Base-by-base conservation (phyloP, 2,329 filamentous ascomycete genomes). In the Claviceps maximensis region DNA sequence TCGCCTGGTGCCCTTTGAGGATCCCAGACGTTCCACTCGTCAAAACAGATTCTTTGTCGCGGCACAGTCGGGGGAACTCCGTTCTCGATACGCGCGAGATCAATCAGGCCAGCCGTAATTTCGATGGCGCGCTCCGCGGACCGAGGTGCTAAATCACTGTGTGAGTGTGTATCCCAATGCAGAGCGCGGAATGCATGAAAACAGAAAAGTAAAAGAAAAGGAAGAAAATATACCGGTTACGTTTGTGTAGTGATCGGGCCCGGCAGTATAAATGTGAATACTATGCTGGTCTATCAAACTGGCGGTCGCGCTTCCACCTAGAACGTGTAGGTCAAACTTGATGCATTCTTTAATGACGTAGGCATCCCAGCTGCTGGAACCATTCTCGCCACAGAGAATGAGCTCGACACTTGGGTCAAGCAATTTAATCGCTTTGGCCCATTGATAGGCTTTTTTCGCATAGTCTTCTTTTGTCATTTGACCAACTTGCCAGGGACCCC, bases 401-500 rank as follows among this genome's bases (percentile, higher is more conserved):
- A 48, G 46, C 29, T 48, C 46, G 13, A 48, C 46, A 9, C 31
- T 48, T 2, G 46, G 46, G 31, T 48, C 46, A 2, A 48, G 46
- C 46, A 48, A 8, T 5, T 48, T 48, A 27, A 48, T 48, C 7
- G 46, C 46, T n/a, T 48, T 48, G n/a, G 46, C 46, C 46, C 46
- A 48, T 36, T 48, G 46, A n/a, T 48, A 48, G 17, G 46, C 46
- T 8, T 48, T 48, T 36, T 48, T 38, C 2, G 46, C 46, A 13
- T 48, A 48, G 46, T 48, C 46, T 36, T 48, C 46, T 19, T 48
- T 48, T 21, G 46, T 48, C 46, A 48, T 48, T 36, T 48, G 46
- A 8, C 46, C n/a, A 8, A 48, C 46, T 23, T 48, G 46, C 46
- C 46, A 48, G 12, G 46, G 46, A 25, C 46, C 46, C 46, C 46